A percentile compares a stretch with the other conserved stretches of the same genome.
phyloP scores from a whole-genome alignment of 495 filamentous ascomycete genomes.

The Aspergillus nidulans region DNA sequence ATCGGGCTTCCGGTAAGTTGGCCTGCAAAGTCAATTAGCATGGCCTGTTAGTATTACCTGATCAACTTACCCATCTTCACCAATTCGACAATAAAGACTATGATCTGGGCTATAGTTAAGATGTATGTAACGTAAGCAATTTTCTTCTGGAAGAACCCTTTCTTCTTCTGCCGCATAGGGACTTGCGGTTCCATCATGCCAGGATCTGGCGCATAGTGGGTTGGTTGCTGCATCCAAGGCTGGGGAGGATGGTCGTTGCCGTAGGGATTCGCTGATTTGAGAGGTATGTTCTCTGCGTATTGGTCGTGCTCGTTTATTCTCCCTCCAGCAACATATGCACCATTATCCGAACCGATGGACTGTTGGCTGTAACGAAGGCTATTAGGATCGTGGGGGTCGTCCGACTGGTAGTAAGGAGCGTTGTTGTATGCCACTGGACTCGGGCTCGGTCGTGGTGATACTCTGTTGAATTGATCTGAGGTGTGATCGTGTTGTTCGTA shows the following conservation, averaged over 20 bases:
- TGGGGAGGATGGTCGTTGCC: constrained; percentile 24
- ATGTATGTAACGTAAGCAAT: constrained; percentile 81
- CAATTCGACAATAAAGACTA: constrained; percentile 88
- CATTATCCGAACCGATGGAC: constrained; percentile 36
- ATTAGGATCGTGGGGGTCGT: constrained; percentile 25
- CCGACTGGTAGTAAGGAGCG: constrained; percentile 23
- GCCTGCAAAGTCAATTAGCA: constrained; percentile 19
- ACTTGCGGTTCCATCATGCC: constrained; percentile 21
- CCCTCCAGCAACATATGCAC: constrained; percentile 29
- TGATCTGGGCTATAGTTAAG: constrained; percentile 70
- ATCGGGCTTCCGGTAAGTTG: constrained; percentile 63
- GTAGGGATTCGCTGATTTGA: constrained; percentile 36
- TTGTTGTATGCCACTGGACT: constrained; percentile 25
- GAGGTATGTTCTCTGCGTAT: constrained; percentile 50
- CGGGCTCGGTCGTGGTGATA: constrained; percentile 21
- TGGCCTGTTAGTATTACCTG: not conserved
- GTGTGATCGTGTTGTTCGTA: constrained; percentile 38
- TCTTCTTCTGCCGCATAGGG: constrained; percentile 24
- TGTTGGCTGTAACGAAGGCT: constrained; percentile 38
- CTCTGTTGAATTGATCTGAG: constrained; percentile 26
- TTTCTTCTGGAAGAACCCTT: constrained; percentile 53
- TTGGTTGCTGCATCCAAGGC: constrained; percentile 42
- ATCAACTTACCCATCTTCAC: constrained; percentile 66
- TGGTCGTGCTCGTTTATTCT: constrained; percentile 35
- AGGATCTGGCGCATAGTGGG: constrained; percentile 36